phyloP scores from a whole-genome alignment of 176 grass and related monocot genomes.

The Dendrocalamus sinicus region DNA sequence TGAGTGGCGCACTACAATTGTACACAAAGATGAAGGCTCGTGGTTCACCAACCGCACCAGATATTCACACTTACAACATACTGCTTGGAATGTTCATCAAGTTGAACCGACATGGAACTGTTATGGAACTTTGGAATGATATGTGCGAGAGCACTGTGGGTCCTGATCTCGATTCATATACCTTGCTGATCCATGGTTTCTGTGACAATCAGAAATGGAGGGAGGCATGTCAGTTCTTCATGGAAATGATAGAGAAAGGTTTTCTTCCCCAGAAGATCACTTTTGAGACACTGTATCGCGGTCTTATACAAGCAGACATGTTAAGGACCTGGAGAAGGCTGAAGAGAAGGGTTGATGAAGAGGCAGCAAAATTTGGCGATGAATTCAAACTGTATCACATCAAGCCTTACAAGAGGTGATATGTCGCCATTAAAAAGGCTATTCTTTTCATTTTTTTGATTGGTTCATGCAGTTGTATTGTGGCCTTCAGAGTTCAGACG shows the following conservation, averaged over 20 bases:
- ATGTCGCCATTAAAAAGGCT: not conserved
- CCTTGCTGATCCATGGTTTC: conserved; percentile 78
- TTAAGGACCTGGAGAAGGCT: conserved; percentile 90
- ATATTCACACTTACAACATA: conserved; percentile 92
- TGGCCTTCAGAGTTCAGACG: not conserved
- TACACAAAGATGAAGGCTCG: conserved; percentile 84
- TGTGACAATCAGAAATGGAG: conserved; percentile 82
- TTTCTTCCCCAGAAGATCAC: conserved; percentile 92
- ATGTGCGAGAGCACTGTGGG: conserved; percentile 70
- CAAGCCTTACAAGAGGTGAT: conserved; percentile 89
- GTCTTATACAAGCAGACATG: conserved; percentile 93
- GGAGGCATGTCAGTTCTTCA: conserved; percentile 92
- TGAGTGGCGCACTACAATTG: conserved; percentile 58
- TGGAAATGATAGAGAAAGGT: conserved; percentile 98
- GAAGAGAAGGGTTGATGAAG: conserved; percentile 90
- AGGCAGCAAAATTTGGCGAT: conserved; percentile 75
- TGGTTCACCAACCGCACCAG: conserved; percentile 49
- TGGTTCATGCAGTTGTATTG: not conserved
- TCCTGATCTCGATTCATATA: conserved; percentile 94
- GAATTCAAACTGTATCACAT: conserved; percentile 84
- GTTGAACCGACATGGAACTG: conserved; percentile 51
- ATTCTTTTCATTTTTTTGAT: not conserved
- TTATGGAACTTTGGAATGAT: conserved; percentile 79
- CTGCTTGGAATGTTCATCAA: conserved; percentile 88
- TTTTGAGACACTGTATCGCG: conserved; percentile 82